Percentiles rank a stretch among this genome's conserved stretches.
Evolutionary conservation across 1,284 basidiomycete species (phyloP).

Genomic region (Tetrapyrgos nigripes): DNA sequence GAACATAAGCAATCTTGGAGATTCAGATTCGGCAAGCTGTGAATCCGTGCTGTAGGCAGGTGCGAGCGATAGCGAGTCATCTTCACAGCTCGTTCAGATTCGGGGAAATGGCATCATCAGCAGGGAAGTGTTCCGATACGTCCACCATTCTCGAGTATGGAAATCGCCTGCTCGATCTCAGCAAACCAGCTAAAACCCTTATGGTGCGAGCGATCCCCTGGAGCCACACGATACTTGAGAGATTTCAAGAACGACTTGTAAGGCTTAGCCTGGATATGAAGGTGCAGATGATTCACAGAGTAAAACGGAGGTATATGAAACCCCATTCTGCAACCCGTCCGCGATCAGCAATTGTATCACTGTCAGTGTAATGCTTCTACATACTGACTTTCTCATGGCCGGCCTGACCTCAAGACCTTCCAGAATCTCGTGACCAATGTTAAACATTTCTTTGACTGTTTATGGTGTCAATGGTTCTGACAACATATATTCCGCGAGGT

Average conservation of each 20-base stretch:
- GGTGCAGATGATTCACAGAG: conserved; percentile 81
- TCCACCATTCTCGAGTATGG: conserved; percentile 63
- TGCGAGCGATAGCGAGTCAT: too few species aligned
- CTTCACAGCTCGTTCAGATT: too few species aligned
- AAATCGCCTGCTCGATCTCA: conserved; percentile 65
- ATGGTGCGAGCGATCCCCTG: conserved; percentile 43
- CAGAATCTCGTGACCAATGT: conserved; percentile 60
- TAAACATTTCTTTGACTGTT: conserved; percentile 66
- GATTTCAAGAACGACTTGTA: conserved; percentile 53
- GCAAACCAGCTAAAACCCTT: conserved; percentile 86
- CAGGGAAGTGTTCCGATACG: not conserved
- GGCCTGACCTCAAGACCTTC: conserved; percentile 39
- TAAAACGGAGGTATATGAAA: conserved; percentile 87
- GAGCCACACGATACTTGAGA: conserved; percentile 65
- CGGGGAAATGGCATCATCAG: too few species aligned
- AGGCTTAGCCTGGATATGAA: conserved; percentile 79
- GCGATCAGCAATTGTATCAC: not conserved
- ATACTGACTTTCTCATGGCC: conserved; percentile 1
- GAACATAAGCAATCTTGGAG: too few species aligned
- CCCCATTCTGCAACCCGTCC: conserved; percentile 57
- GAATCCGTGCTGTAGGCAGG: too few species aligned
- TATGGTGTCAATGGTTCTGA: not conserved
- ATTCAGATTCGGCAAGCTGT: too few species aligned
- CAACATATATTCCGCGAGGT: not conserved
- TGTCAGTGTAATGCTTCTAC: conserved; percentile 3